phyloP scores from a whole-genome alignment of 2,329 filamentous ascomycete species.

The Fusarium sp. region DNA sequence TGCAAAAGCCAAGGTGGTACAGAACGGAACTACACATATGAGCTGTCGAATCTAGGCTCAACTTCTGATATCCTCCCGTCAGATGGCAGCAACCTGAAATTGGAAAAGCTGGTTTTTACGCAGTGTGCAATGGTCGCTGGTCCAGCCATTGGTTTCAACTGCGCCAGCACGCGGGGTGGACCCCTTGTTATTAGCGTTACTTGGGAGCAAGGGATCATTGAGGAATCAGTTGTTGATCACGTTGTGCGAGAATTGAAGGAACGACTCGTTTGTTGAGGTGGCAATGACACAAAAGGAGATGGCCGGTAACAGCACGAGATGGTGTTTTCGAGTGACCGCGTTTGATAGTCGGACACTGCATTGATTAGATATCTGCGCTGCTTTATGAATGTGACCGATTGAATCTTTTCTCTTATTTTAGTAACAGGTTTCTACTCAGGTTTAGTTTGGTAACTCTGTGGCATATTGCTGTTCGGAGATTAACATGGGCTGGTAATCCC shows the following conservation, averaged over 20 bases:
- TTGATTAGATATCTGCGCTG: not conserved
- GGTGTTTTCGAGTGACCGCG: not conserved
- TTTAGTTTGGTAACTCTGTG: no score
- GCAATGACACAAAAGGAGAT: not conserved
- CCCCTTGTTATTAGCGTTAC: constrained; percentile 13
- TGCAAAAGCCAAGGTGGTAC: constrained; percentile 9
- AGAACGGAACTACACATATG: constrained; percentile 8
- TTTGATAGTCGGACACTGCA: not conserved
- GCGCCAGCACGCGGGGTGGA: constrained; percentile 11
- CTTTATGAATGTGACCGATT: not conserved
- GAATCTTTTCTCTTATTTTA: no score
- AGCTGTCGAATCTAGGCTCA: constrained; percentile 27
- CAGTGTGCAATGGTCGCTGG: constrained; percentile 23
- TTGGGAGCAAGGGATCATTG: constrained; percentile 20
- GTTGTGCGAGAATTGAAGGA: not conserved
- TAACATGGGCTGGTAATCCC: no score
- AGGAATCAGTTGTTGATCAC: constrained; percentile 3
- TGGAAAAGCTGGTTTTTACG: constrained; percentile 21
- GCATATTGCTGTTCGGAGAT: no score
- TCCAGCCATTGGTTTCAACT: constrained; percentile 26
- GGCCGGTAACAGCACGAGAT: not conserved
- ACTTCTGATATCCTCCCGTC: not conserved
- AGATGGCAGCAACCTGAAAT: not conserved
- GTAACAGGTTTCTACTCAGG: no score
- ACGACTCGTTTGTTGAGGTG: not conserved